Evolutionary conservation across 768 basidiomycete species (phyloP).

Genomic region (Pleurotus eryngii): DNA sequence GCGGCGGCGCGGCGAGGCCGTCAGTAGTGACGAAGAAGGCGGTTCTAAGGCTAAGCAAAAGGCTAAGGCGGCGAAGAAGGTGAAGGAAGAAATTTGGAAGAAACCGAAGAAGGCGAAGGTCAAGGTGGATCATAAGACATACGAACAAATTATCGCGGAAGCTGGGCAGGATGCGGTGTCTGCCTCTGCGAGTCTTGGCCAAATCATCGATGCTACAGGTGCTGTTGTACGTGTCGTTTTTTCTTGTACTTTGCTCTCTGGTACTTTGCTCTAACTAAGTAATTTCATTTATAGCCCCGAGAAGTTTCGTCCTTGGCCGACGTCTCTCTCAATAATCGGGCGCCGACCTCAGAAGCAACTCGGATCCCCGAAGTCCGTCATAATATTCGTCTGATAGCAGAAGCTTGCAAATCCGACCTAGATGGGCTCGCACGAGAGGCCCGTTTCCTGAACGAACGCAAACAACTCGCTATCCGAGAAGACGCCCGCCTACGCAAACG

Average conservation of each 20-base stretch:
- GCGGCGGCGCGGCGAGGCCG: constrained; percentile 62
- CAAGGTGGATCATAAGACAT: constrained; percentile 91
- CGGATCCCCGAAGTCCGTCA: constrained; percentile 97
- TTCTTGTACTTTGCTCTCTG: too few relatives aligned
- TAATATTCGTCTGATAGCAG: constrained; percentile 84
- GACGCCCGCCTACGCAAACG: constrained; percentile 65
- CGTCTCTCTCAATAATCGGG: constrained; percentile 74
- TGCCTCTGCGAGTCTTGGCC: constrained; percentile 58
- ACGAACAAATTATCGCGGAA: constrained; percentile 92
- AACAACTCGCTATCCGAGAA: constrained; percentile 69
- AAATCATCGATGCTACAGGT: constrained; percentile 93
- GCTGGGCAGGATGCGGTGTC: constrained; percentile 55
- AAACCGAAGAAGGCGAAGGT: constrained; percentile 80
- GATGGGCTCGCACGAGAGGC: constrained; percentile 91
- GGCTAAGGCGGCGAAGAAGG: constrained; percentile 50
- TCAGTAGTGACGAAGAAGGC: constrained; percentile 69
- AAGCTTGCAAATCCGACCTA: constrained; percentile 79
- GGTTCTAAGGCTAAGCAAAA: constrained; percentile 44
- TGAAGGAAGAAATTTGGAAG: constrained; percentile 82
- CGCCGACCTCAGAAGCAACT: constrained; percentile 80
- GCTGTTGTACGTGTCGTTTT: constrained; percentile 62
- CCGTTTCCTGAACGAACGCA: constrained; percentile 74
- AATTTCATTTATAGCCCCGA: constrained; percentile 51
- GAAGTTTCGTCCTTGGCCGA: constrained; percentile 86
- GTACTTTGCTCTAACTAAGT: too few relatives aligned